Evolutionary conservation across 768 basidiomycete species (phyloP), one percentile per base, ranked within the genome.

Genomic region (Imleria badia): DNA sequence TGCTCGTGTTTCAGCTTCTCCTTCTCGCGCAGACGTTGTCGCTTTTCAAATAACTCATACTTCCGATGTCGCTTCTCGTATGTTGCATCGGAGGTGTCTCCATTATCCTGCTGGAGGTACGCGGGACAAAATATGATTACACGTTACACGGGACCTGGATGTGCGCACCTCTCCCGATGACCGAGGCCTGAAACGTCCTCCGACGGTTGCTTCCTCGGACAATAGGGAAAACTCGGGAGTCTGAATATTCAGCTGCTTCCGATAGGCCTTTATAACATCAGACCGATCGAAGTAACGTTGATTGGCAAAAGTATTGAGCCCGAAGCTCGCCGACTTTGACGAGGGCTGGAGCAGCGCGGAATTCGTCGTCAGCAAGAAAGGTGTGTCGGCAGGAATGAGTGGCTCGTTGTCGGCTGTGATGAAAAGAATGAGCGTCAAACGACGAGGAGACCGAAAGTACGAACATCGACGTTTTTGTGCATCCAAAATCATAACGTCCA

Each of bases 1-100:
- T 93, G 91, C 65, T 94, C 92, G 60, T 93, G 87, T 71, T 89
- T 87, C 51, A 95, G 81, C 67, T 93, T 93, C 72, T 96, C 93
- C 72, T 92, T 92, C 73, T 95, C 93, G 51, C 92, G 83, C 33
- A 90, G 74, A 5, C 92, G 86, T 65, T 87, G 84, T 9, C 91
- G 82, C 67, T 91, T 91, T 72, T 95, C 94, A 55, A 90, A 87
- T 14, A 80, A 81, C 68, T 94, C 92, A 70, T 90, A 94, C 66
- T 90, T 92, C 48, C 85, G 81, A 71, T 96, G 93, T 41, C 91
- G 82, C 59, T 84, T 85, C 69, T 89, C 82, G 66, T 94, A 96
- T 8, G 81, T 81, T 22, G 81, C 81, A 72, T 96, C 93, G 10
- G 89, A 89, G 5, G 85, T 91, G 68, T 92, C 89, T 56, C 77